These are phyloP conservation scores for Coccinonectria pachysandricola DNA, from an alignment of 2,329 filamentous ascomycete genomes.

Conservation along the genomic window DNA sequence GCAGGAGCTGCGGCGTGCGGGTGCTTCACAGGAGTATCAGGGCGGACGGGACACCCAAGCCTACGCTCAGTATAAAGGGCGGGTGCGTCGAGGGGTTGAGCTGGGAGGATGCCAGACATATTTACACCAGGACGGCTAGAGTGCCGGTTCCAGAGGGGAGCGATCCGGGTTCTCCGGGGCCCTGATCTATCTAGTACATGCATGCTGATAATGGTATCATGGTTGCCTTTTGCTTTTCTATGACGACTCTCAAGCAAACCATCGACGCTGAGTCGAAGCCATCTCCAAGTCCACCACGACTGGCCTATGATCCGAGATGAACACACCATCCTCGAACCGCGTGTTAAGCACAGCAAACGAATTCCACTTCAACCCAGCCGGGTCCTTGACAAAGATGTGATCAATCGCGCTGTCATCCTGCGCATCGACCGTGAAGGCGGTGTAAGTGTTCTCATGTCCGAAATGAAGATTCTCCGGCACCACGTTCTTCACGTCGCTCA, in stretches of 20 bases:
- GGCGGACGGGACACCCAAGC: conserved; percentile 25
- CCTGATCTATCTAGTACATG: no score
- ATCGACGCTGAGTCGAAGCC: conserved; percentile 1
- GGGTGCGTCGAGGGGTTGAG: conserved; percentile 32
- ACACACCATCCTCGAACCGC: conserved; percentile 18
- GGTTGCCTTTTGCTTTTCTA: no score
- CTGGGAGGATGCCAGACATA: conserved; percentile 31
- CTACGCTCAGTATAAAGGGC: conserved; percentile 35
- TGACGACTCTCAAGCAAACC: no score
- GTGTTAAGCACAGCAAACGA: conserved; percentile 18
- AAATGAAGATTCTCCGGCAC: conserved; percentile 13
- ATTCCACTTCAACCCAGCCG: conserved; percentile 13
- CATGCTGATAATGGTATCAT: no score
- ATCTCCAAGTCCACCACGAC: conserved; percentile 20
- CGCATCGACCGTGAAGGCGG: conserved; percentile 15
- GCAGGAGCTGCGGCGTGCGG: conserved; percentile 33
- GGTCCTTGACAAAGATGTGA: conserved; percentile 22
- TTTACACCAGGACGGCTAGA: conserved; percentile 34
- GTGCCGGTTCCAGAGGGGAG: conserved; percentile 31
- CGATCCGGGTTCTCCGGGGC: no score
- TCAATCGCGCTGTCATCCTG: conserved; percentile 17
- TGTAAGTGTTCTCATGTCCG: conserved; percentile 21
- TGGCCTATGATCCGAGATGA: conserved; percentile 24
- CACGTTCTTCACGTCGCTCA: conserved; percentile 17
- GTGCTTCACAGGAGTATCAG: conserved; percentile 34